Conservation (phyloP, 768 basidiomycete genomes). For the Coprinellus micaceus region DNA sequence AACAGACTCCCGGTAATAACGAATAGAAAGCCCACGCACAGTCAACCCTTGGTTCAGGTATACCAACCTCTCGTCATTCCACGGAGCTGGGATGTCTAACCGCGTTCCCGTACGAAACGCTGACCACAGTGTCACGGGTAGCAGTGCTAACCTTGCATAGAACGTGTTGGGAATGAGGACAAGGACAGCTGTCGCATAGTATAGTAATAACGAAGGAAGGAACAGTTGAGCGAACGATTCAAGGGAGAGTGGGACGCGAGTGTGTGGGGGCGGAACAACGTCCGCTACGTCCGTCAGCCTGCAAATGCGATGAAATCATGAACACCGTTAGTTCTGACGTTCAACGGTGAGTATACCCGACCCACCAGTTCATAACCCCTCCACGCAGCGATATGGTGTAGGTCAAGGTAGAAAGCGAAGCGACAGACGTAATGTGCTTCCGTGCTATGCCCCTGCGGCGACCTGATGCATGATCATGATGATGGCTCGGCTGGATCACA, state of each 20-base stretch:
- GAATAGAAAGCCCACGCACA: conserved; percentile 28
- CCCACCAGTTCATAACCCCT: neutral
- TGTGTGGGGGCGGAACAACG: conserved; percentile 25
- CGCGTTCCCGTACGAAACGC: conserved; percentile 40
- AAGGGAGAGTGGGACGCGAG: conserved; percentile 32
- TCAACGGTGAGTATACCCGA: too few species aligned
- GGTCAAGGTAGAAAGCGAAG: too few species aligned
- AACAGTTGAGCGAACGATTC: conserved; percentile 33
- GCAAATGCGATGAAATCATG: too few species aligned
- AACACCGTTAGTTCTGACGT: too few species aligned
- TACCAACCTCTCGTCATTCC: conserved; percentile 29
- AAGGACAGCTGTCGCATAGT: conserved; percentile 51
- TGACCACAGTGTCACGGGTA: conserved; percentile 46
- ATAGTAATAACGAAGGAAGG: conserved; percentile 39
- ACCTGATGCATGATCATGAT: too few species aligned
- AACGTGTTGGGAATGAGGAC: conserved; percentile 45
- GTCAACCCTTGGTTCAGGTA: conserved; percentile 44
- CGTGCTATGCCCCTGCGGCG: too few species aligned
- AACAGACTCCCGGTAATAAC: neutral
- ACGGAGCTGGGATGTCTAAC: conserved; percentile 38
- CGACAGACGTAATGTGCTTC: too few species aligned
- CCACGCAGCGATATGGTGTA: neutral
- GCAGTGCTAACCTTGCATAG: conserved; percentile 40
- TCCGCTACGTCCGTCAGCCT: conserved; percentile 25
- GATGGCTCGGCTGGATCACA: too few species aligned